Percentiles rank a stretch among this genome's conserved stretches.
phyloP scores from a whole-genome alignment of 2,329 filamentous ascomycete species.

The Plectosphaerella cucumerina region DNA sequence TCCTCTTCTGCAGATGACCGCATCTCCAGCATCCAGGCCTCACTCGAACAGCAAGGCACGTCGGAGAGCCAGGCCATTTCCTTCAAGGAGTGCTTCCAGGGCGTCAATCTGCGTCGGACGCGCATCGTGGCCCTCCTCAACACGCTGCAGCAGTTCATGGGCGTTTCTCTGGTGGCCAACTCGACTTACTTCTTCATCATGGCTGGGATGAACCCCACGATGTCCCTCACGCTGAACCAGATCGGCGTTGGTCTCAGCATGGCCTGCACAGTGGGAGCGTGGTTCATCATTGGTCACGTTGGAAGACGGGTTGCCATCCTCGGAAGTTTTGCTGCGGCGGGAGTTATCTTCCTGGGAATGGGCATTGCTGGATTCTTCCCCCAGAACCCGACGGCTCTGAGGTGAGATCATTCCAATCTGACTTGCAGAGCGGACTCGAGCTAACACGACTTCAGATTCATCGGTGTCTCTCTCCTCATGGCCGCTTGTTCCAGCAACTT shows the following conservation, averaged over 20 bases:
- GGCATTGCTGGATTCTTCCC: background rate
- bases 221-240: background rate
- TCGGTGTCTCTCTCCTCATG: background rate
- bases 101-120: background rate
- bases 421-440: too few species aligned
- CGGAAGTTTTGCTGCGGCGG: background rate
- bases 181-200: conserved; percentile 1
- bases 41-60: background rate
- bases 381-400: background rate
- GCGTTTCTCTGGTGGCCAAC: background rate
- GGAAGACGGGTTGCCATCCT: background rate
- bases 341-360: background rate
- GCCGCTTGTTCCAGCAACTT: background rate
- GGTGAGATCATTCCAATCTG: background rate
- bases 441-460: background rate
- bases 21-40: background rate
- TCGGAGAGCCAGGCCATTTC: background rate
- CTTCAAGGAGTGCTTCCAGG: conserved; percentile 3
- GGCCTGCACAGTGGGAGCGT: background rate
- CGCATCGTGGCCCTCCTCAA: background rate
- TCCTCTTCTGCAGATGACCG: background rate
- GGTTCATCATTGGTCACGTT: background rate
- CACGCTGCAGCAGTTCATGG: background rate
- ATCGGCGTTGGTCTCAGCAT: background rate
- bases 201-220: background rate